These are phyloP conservation scores for Leccinum longicurvipes DNA, from an alignment of 768 basidiomycete species.

Conservation along the genomic window DNA sequence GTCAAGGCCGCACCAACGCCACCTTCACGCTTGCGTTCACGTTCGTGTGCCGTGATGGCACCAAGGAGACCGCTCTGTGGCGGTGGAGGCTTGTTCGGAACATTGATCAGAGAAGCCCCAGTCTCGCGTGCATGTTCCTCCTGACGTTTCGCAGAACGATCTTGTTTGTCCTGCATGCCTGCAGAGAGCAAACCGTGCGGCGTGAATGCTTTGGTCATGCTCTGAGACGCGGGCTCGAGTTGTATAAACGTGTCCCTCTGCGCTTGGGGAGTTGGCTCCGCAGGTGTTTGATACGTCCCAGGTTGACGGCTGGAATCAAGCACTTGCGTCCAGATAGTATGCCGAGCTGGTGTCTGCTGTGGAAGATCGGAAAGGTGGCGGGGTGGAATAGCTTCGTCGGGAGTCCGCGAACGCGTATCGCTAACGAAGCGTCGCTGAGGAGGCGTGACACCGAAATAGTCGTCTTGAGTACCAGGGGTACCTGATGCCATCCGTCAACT, in stretches of 20 bases:
- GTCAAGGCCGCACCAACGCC: constrained; percentile 94
- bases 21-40: constrained; percentile 91
- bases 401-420: constrained; percentile 56
- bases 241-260: constrained; percentile 65
- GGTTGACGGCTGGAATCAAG: constrained; percentile 64
- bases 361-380: constrained; percentile 57
- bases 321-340: constrained; percentile 85
- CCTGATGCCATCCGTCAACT: constrained; percentile 14
- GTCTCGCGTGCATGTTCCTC: constrained; percentile 91
- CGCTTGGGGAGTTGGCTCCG: constrained; percentile 33
- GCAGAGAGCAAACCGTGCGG: constrained; percentile 94
- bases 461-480: constrained; percentile 42
- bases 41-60: constrained; percentile 92
- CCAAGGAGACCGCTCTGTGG: constrained; percentile 95
- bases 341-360: constrained; percentile 48
- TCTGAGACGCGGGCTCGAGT: constrained; percentile 63
- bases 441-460: constrained; percentile 33
- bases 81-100: constrained; percentile 92
- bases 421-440: constrained; percentile 48
- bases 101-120: constrained; percentile 90
- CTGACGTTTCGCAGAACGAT: constrained; percentile 92
- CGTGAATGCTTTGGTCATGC: constrained; percentile 90
- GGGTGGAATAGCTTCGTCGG: constrained; percentile 53
- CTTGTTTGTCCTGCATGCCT: constrained; percentile 92
- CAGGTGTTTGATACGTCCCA: constrained; percentile 34